These are phyloP conservation scores for Apiospora malaysiana DNA, from an alignment of 2,329 filamentous ascomycete genomes.

Conservation along the genomic window DNA sequence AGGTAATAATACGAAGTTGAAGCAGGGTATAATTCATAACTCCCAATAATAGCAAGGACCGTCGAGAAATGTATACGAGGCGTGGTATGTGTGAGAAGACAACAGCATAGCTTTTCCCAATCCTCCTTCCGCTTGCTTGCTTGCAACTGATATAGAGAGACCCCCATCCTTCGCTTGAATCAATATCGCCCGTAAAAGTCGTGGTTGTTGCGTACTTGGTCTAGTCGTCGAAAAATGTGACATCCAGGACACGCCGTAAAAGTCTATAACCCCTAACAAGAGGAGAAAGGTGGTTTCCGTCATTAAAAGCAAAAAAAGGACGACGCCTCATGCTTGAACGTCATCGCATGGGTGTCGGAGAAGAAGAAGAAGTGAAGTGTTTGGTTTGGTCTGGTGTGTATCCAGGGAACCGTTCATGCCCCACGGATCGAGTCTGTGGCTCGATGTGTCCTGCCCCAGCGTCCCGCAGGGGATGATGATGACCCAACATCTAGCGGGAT, in stretches of 20 bases:
- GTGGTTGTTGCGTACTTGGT: not conserved
- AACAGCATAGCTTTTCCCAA: not conserved
- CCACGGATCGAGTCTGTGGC: not conserved
- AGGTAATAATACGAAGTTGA: not conserved
- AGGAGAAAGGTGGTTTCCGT: not conserved
- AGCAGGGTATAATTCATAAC: conserved; percentile 11
- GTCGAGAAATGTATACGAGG: not conserved
- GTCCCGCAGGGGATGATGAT: not conserved
- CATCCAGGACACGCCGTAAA: not conserved
- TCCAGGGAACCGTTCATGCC: not conserved
- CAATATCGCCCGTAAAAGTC: conserved; percentile 1
- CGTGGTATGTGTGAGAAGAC: too few relatives aligned
- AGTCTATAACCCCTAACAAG: not conserved
- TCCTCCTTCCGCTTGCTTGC: conserved; percentile 1
- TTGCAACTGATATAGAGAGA: not conserved
- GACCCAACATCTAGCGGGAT: not conserved
- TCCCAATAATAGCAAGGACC: conserved; percentile 13
- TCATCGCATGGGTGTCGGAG: conserved; percentile 1
- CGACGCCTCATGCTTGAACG: not conserved
- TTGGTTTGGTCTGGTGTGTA: not conserved
- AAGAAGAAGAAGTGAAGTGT: not conserved
- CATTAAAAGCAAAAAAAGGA: not conserved
- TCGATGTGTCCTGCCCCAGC: not conserved
- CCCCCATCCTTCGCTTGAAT: not conserved
- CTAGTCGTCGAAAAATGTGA: not conserved